Base-by-base conservation (phyloP, 257 asterid genomes). In the Nicotiana undulata region DNA sequence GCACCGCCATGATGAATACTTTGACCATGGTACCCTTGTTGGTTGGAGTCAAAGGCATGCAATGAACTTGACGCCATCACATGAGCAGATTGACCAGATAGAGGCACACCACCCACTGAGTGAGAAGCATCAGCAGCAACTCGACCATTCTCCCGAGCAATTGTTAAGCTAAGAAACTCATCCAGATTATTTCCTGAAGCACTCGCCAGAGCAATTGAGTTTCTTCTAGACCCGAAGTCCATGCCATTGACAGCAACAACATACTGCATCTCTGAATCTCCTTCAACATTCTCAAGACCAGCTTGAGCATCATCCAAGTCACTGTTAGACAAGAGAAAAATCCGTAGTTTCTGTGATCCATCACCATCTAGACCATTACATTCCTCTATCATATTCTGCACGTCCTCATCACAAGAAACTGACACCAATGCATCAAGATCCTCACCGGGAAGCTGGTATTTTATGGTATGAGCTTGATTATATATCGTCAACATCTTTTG, bases 401-500 rank as follows among this genome's bases (percentile, higher is more conserved):
- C 79, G 83, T 95, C 99, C 88, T 93, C 99, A 22, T 93, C 94
- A 85, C 92, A 88, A 63, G 99, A 92, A 75, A 95, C 97, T 20
- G 99, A 89, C 29, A 95, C 98, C 89, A 95, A 84, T 11, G 99
- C 90, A 83, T 93, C 99, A 79, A 95, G 97, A 84, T 95, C 99
- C 94, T 95, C 99, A 24, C 92, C 99, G 31, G 99, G 99, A 87
- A 95, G 99, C 91, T 95, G 98, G 83, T 95, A 95, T 81, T 90
- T 95, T 60, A 93, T 88, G 9, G 86, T 84, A 86, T 86, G 92
- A 77, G 94, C 89, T 82, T 87, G 86, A 66, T 75, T 83, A 65
- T 85, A 92, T 34, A 90, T 83, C 5, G 85, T 24, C 81, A 82
- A 58, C n/a, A 97, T 84, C 90, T 89, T 95, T 77, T 87, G 93